Percentiles rank a stretch among this genome's conserved stretches.
These are phyloP conservation scores for Deuterostichococcus epilithicus DNA, from an alignment of 139 green algal species.

Conservation along the genomic window DNA sequence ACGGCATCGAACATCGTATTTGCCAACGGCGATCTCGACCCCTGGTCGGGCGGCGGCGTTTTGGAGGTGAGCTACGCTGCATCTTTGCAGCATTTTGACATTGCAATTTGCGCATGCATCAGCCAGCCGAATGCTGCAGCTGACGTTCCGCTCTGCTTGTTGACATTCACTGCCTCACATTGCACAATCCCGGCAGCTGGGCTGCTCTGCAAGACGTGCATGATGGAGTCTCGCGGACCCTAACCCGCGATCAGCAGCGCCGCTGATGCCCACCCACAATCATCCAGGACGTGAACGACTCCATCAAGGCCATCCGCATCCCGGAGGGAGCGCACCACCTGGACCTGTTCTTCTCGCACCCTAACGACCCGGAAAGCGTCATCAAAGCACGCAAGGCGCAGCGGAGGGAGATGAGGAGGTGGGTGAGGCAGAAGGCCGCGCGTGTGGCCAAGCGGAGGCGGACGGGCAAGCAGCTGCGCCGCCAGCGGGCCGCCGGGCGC, in stretches of 20 bases:
- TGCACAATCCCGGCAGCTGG: no score
- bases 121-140: no score
- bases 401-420: constrained; percentile 38
- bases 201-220: no score
- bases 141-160: no score
- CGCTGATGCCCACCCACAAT: background rate
- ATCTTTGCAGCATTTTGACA: no score
- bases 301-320: constrained; percentile 52
- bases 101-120: no score
- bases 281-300: constrained; percentile 37
- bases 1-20: constrained; percentile 49
- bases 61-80: background rate
- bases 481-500: no score
- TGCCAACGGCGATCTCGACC: constrained; percentile 41
- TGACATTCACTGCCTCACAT: no score
- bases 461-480: no score
- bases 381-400: constrained; percentile 29
- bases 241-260: background rate
- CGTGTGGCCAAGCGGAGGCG: no score
- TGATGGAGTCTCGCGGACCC: background rate
- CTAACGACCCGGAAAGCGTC: constrained; percentile 41
- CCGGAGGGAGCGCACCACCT: constrained; percentile 53
- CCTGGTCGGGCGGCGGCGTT: constrained; percentile 33
- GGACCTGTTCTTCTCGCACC: constrained; percentile 48
- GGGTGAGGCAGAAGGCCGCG: constrained; percentile 23